Evolutionary conservation across 257 asterid genomes (phyloP).

Genomic region (Scutellaria baicalensis): DNA sequence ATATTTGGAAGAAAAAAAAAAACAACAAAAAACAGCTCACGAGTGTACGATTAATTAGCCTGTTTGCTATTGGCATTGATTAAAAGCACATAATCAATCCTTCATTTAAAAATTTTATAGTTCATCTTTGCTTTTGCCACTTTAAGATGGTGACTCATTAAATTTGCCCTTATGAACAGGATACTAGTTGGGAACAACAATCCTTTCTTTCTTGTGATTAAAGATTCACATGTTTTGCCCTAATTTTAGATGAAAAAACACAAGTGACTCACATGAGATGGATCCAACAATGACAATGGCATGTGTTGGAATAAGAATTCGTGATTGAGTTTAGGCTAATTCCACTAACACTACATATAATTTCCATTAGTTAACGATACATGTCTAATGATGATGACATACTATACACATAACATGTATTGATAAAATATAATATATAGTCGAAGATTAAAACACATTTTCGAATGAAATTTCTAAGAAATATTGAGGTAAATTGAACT

Average conservation of each 20-base stretch:
- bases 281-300: neutral
- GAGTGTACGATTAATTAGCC: constrained; percentile 1
- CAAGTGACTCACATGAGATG: neutral
- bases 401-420: too few species aligned
- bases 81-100: neutral
- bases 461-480: too few species aligned
- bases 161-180: neutral
- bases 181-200: constrained; percentile 10
- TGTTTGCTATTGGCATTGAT: constrained; percentile 1
- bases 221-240: constrained; percentile 14
- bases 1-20: neutral
- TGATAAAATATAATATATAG: too few species aligned
- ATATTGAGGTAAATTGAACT: too few species aligned
- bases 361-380: too few species aligned
- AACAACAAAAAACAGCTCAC: neutral
- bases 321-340: neutral
- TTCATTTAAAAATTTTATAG: neutral
- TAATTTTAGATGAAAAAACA: neutral
- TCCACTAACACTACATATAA: too few species aligned
- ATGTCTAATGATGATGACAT: too few species aligned
- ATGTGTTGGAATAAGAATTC: too few species aligned
- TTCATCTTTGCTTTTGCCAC: neutral
- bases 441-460: too few species aligned
- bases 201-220: neutral
- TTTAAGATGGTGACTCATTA: neutral